A percentile compares a stretch with the other conserved stretches of the same genome.
Conservation (phyloP, 805 yeast genomes). For the Pichia ethanolica region DNA sequence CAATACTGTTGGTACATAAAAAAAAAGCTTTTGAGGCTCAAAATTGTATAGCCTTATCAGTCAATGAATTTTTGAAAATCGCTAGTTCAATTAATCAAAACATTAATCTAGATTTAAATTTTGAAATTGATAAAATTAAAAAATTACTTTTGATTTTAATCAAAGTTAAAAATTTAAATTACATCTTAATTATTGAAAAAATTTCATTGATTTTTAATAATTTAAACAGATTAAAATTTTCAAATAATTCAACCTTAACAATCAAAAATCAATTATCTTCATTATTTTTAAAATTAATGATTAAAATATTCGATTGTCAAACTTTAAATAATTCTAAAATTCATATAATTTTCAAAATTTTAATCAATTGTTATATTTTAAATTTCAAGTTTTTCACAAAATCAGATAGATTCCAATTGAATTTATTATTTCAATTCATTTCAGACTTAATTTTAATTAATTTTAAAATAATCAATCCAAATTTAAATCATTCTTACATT, state of each 20-base stretch:
- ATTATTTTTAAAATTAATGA: background rate
- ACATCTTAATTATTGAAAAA: background rate
- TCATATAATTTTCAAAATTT: slow-evolving; percentile 8
- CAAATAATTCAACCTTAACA: background rate
- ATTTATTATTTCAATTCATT: slow-evolving; percentile 6
- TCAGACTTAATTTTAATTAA: slow-evolving; percentile 9
- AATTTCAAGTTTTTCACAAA: slow-evolving; percentile 9
- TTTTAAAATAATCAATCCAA: background rate
- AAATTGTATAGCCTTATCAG: too few species aligned
- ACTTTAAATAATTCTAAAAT: background rate
- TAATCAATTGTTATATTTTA: slow-evolving; percentile 10
- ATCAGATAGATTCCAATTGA: slow-evolving; percentile 2
- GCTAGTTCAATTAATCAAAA: too few species aligned
- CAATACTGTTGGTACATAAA: too few species aligned
- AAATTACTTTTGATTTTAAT: background rate
- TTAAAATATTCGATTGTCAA: background rate
- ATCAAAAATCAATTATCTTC: slow-evolving; percentile 1
- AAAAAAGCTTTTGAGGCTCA: too few species aligned
- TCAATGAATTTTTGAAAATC: too few species aligned
- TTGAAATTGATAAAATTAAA: background rate
- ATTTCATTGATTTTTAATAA: background rate
- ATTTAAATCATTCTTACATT: slow-evolving; percentile 1
- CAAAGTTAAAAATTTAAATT: background rate
- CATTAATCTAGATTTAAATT: too few species aligned
- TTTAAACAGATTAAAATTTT: background rate